Percentiles rank a stretch among this genome's conserved stretches.
Evolutionary conservation across 352 stramenopile genomes (phyloP).

Genomic region (Globisporangium mamillatum): DNA sequence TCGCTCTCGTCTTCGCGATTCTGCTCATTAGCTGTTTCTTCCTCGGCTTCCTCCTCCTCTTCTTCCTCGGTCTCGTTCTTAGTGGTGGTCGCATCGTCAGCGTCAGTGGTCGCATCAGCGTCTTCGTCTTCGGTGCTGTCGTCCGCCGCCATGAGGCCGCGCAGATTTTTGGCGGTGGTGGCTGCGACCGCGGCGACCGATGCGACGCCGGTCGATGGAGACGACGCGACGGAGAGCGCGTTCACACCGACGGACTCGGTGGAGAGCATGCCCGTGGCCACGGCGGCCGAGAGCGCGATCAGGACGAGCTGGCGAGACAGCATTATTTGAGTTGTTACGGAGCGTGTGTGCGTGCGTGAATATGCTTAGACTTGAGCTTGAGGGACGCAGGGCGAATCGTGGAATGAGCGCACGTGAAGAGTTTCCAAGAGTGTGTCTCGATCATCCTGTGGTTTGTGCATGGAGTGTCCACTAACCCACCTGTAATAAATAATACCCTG

Average conservation of each 20-base stretch:
- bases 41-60: conserved; percentile 1
- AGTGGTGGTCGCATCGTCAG: not conserved
- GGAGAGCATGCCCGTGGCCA: conserved; percentile 3
- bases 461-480: too few relatives aligned
- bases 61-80: conserved; percentile 1
- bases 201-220: not conserved
- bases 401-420: conserved; percentile 6
- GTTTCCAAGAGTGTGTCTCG: not conserved
- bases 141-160: conserved; percentile 11
- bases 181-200: not conserved
- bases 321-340: not conserved
- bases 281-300: conserved; percentile 13
- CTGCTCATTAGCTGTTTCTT: not conserved
- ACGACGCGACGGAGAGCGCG: not conserved
- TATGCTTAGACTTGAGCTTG: not conserved
- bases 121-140: not conserved
- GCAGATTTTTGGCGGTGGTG: not conserved
- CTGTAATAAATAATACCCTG: too few relatives aligned
- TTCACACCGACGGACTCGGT: not conserved
- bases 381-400: not conserved
- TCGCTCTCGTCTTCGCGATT: not conserved
- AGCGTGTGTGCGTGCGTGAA: not conserved
- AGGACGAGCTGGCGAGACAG: conserved; percentile 11
- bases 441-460: not conserved
- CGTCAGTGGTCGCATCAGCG: conserved; percentile 3